Percentiles rank a stretch among this genome's conserved stretches.
phyloP scores from a whole-genome alignment of 78 protist species.

The Isochrysis galbana region DNA sequence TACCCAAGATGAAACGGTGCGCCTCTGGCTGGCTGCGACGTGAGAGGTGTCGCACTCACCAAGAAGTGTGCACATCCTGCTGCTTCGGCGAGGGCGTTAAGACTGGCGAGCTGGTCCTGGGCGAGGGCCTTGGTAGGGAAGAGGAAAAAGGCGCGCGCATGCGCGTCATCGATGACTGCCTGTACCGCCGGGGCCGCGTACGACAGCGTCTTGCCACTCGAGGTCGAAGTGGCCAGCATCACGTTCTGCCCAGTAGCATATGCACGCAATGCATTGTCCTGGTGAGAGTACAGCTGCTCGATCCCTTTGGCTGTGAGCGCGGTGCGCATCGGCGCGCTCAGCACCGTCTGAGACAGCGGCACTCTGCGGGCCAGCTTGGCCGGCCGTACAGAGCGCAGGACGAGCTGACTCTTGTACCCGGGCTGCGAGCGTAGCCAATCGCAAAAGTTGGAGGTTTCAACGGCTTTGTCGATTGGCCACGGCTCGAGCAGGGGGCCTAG shows the following conservation, averaged over 20 bases:
- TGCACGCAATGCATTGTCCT: background rate
- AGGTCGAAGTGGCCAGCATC: background rate
- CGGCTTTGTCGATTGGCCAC: too few relatives aligned
- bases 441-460: background rate
- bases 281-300: background rate
- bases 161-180: background rate
- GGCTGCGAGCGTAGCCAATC: background rate
- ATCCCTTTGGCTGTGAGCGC: background rate
- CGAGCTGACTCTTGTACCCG: background rate
- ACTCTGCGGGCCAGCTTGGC: background rate
- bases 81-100: background rate
- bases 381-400: background rate
- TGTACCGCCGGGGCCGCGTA: background rate
- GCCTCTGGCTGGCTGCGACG: too few relatives aligned
- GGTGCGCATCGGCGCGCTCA: background rate
- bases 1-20: too few relatives aligned
- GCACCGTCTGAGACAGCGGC: background rate
- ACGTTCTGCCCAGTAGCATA: background rate
- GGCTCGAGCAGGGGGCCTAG: too few relatives aligned
- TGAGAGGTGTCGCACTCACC: too few relatives aligned
- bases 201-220: background rate
- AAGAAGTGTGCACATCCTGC: background rate
- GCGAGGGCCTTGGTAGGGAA: conserved; percentile 55
- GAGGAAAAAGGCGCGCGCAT: background rate
- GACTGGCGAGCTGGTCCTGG: conserved; percentile 55